Base-by-base conservation (phyloP, 2,329 filamentous ascomycete genomes). In the Raffaelea albimanens region DNA sequence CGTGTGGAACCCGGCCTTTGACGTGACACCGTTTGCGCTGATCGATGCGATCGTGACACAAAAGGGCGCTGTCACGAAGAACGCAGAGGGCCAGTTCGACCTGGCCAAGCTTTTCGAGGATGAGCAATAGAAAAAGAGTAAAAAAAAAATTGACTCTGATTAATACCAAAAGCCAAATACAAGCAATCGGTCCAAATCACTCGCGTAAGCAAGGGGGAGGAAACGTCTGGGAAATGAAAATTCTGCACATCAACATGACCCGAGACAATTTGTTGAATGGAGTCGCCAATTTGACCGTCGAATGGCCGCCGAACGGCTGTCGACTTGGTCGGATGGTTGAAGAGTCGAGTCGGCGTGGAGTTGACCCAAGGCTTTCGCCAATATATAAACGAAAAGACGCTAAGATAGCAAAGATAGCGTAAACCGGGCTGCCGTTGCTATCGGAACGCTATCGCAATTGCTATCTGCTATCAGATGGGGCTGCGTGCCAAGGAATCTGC, bases 1-100 rank as follows among this genome's bases (percentile, higher is more conserved):
- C 38, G 89, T 97, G 9, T 98, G 93, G 90, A 98, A 98, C 63
- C 93, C 93, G 29, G 86, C 89, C 0, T 98, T 98, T 61, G 93
- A 98, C 60, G 87, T 98, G 31, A 98, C 93, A 10, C 91, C 93
- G 0, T 80, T 85, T 34, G 79, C 80, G 53, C 69, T 96, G 46
- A 96, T 98, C 54, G 93, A 98, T 64, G 89, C 86, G 2, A 85
- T 98, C 49, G 87, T 97, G 53, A 98, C 93, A 0, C 93, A 98
- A 67, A 81, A 85, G 57, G 91, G 91, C 0, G 86, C 89, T 8
- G 81, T 94, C 3, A 83, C 88, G 58, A 95, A 91, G 71, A 79
- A 78, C 41, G 62, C 68, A 3, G 72, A 83, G 49, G 89, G 87
- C 2, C 69, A 65, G 20, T 97, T 95, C 58, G 71, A 81, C 58